A percentile compares a stretch with the other conserved stretches of the same genome.
phyloP scores from a whole-genome alignment of 2,329 filamentous ascomycete genomes.

The Calonectria hawksworthii region DNA sequence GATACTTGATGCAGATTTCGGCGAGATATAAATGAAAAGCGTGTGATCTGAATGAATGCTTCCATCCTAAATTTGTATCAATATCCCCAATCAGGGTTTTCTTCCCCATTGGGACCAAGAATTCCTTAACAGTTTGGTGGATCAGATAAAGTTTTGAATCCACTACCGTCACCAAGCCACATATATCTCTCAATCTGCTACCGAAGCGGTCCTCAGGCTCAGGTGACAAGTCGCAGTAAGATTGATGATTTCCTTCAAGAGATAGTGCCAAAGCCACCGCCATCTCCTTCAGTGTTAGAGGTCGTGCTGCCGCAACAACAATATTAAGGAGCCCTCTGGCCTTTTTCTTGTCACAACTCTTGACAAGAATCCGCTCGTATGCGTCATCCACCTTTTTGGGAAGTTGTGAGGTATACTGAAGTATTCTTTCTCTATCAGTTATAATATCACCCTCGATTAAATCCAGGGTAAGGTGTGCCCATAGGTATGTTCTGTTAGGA shows the following conservation, averaged over 20 bases:
- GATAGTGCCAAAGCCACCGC: conserved; percentile 16
- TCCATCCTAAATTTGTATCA: not conserved
- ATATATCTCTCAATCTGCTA: not conserved
- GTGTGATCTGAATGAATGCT: not conserved
- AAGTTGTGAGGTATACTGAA: not conserved
- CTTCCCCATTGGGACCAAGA: not conserved
- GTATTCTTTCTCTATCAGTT: not conserved
- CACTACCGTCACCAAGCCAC: not conserved
- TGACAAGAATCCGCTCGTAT: not conserved
- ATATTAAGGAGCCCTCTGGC: not conserved
- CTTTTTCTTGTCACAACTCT: not conserved
- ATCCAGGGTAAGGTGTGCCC: not conserved
- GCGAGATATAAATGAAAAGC: not conserved
- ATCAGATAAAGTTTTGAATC: not conserved
- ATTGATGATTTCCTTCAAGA: not conserved
- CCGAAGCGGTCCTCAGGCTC: not conserved
- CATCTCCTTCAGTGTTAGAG: not conserved
- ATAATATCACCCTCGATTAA: not conserved
- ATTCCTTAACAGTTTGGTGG: not conserved
- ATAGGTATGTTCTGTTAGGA: conserved; percentile 1
- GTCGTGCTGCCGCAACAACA: not conserved
- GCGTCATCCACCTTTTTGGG: not conserved
- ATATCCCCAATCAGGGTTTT: not conserved
- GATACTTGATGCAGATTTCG: not conserved
- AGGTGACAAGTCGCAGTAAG: not conserved